These are phyloP conservation scores for Ceratobasidium sp. DNA, from an alignment of 1,284 basidiomycete species.

Conservation along the genomic window DNA sequence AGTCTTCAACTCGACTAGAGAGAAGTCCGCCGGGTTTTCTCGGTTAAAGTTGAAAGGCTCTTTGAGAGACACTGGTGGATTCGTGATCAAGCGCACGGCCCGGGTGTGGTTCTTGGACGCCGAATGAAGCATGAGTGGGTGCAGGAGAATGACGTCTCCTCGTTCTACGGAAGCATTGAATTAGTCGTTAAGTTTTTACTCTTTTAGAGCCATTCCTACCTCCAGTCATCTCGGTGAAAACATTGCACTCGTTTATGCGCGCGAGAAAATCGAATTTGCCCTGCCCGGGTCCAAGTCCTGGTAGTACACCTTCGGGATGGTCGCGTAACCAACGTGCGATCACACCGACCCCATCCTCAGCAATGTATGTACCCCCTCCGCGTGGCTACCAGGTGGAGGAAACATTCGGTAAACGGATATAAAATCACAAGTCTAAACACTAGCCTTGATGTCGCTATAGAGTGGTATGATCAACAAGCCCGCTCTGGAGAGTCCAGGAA, in stretches of 20 bases:
- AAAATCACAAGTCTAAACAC: not conserved
- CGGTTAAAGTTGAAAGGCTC: conserved; percentile 63
- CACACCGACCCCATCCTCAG: conserved; percentile 40
- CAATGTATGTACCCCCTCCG: conserved; percentile 44
- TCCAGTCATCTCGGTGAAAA: conserved; percentile 42
- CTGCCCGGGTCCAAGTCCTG: conserved; percentile 36
- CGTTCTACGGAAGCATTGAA: conserved; percentile 12
- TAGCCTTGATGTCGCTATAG: conserved; percentile 41
- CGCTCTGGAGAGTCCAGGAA: conserved; percentile 44
- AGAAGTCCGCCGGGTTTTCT: conserved; percentile 57
- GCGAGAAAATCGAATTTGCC: conserved; percentile 39
- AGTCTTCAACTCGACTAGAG: conserved; percentile 61
- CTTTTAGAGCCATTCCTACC: too few species aligned
- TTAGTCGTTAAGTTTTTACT: too few species aligned
- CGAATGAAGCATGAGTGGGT: conserved; percentile 68
- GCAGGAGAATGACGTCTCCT: conserved; percentile 69
- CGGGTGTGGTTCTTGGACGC: conserved; percentile 65
- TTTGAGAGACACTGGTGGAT: conserved; percentile 63
- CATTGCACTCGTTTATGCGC: conserved; percentile 39
- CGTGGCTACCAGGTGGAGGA: conserved; percentile 32
- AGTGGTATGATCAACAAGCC: conserved; percentile 43
- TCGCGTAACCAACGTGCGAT: conserved; percentile 42
- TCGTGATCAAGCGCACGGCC: conserved; percentile 64
- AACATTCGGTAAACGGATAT: not conserved
- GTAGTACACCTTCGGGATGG: conserved; percentile 43